Base-by-base conservation (phyloP, 768 basidiomycete genomes). In the Lentinula raphanica region DNA sequence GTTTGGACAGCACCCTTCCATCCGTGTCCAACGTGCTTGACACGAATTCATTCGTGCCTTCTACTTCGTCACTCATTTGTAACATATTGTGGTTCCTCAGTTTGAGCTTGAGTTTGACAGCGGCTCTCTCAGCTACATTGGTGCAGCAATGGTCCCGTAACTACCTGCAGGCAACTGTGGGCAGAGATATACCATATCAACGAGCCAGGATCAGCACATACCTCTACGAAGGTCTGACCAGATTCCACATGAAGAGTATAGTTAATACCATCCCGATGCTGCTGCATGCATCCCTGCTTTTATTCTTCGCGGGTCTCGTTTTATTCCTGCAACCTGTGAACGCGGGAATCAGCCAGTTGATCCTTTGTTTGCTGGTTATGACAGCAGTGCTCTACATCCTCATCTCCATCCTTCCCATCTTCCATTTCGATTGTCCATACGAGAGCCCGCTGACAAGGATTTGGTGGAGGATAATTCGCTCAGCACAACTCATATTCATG, bases 281-380 rank as follows among this genome's bases (percentile, higher is more conserved):
- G 11, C 72, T 82, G 19, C 81, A 82, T 60, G 64, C 76, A 9
- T 77, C 79, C 3, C 67, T 82, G 17, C 72, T 80, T 25, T 69
- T 82, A 6, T 82, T 83, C 66, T 75, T 85, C 64, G 72, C 76
- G 38, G 76, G 78, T 40, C 69, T 83, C 27, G 66, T 80, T 28
- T 68, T 73, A 21, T 79, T 82, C 63, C 66, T 81, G 31, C 67
- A 64, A 56, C 68, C 74, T 11, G 63, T 79, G 13, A 76, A 75
- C 61, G 12, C 61, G 12, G 61, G 54, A 19, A 66, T 78, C 9
- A 49, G 53, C 38, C 54, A 38, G 32, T 27, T 63, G 3, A 50
- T 59, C n/a, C 49, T 49, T 35, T 38, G 23, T 15, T 36, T 59
- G 25, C 53, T 63, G 2, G 9, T 35, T 36, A 13, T 58, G 7